Percentiles rank a stretch among this genome's conserved stretches.
Conservation (phyloP, 352 stramenopile species). For the Phytophthora pluvialis region DNA sequence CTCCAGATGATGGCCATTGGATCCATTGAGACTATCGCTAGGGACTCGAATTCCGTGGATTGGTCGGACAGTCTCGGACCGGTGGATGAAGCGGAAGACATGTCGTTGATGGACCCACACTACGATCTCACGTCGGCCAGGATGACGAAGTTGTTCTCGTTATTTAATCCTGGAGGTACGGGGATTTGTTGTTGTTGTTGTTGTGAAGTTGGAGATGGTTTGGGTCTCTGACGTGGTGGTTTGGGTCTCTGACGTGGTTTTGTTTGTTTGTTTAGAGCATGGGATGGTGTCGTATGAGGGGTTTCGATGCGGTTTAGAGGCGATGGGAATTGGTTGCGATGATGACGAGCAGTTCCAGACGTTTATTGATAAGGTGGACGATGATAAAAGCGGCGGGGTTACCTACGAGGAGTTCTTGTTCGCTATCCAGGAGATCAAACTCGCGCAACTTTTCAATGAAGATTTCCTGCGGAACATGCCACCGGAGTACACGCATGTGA, state of each 20-base stretch:
- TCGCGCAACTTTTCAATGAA: slow-evolving; percentile 83
- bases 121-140: slow-evolving; percentile 83
- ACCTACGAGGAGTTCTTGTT: slow-evolving; percentile 87
- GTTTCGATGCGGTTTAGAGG: slow-evolving; percentile 73
- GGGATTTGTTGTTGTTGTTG: background rate
- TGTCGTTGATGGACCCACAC: slow-evolving; percentile 83
- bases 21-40: slow-evolving; percentile 39
- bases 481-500: slow-evolving; percentile 32
- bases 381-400: slow-evolving; percentile 82
- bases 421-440: slow-evolving; percentile 89
- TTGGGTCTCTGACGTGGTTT: slow-evolving; percentile 19
- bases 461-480: slow-evolving; percentile 60
- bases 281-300: slow-evolving; percentile 82
- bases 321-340: slow-evolving; percentile 75
- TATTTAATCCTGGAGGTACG: slow-evolving; percentile 65
- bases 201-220: slow-evolving; percentile 32
- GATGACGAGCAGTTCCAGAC: slow-evolving; percentile 70
- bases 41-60: slow-evolving; percentile 58
- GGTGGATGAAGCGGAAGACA: slow-evolving; percentile 46
- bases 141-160: slow-evolving; percentile 68
- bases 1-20: slow-evolving; percentile 59
- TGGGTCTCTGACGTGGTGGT: slow-evolving; percentile 21
- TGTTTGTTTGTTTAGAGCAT: slow-evolving; percentile 33
- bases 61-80: slow-evolving; percentile 60
- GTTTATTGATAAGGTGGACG: slow-evolving; percentile 85